Evolutionary conservation across 345 rosid species (phyloP), one percentile per base, ranked within the genome.

Genomic region (Aethionema arabicum): DNA sequence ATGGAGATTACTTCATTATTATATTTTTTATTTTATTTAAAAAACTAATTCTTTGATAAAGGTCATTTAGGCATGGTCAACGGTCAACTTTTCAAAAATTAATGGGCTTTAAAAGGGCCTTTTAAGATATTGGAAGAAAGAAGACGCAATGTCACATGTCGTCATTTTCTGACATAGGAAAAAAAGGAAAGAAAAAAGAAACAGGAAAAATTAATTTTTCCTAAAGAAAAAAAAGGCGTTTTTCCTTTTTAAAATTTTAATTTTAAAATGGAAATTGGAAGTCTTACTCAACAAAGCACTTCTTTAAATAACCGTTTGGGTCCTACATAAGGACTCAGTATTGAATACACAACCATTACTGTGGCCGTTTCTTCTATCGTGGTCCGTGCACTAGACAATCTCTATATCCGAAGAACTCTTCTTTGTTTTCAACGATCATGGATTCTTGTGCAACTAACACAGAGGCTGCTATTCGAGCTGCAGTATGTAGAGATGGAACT

Each of bases 401-500:
- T 29, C 43, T n/a, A 35, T 5, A 16, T 12, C 8, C n/a, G n/a
- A n/a, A n/a, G n/a, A n/a, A n/a, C n/a, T 14, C 61, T 6, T 62
- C 55, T 6, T 47, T 54, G 2, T 29, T 55, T 43, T 35, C 58
- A 2, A 15, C 56, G 6, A 32, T 58, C 52, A 79, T 78, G 87
- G 80, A 79, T 2, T 49, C 79, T 43, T 88, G 96, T 74, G 74
- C 16, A 35, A 53, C 64, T 6, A 88, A 82, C 74, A 69, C 85
- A 32, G 68, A 81, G 21, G 74, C 84, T 2, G 66, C 70, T 16
- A n/a, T 71, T 32, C 75, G 92, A 48, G 79, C 80, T 15, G 50
- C 74, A 2, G 65, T 50, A 10, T 92, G 98, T 77, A 71, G 98
- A 14, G 78, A 89, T 74, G 74, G 75, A 5, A 41, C 16, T 7